phyloP scores from a whole-genome alignment of 768 basidiomycete genomes.

The Lentinula guzmanii region DNA sequence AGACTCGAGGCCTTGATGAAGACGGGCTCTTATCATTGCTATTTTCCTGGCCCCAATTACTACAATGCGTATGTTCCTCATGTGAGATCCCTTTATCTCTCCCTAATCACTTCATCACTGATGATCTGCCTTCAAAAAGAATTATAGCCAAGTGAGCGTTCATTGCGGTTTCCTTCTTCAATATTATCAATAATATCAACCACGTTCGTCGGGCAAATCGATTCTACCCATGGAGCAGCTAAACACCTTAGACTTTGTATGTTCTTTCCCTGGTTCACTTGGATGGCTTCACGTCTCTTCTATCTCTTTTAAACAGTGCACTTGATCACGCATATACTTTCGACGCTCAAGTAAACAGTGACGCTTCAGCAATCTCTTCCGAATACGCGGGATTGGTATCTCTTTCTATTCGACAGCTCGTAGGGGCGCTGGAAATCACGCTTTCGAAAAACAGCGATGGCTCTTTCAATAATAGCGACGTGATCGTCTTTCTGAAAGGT shows the following conservation, averaged over 20 bases:
- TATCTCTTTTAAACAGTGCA: no score
- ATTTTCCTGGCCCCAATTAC: neutral
- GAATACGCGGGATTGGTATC: conserved; percentile 26
- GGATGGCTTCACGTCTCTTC: neutral
- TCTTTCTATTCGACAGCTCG: conserved; percentile 29
- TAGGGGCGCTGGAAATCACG: conserved; percentile 34
- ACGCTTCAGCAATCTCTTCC: conserved; percentile 22
- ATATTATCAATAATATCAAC: neutral
- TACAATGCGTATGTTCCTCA: neutral
- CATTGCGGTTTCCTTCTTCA: no score
- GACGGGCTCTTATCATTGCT: neutral
- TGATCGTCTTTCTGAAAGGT: conserved; percentile 44
- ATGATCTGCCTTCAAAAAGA: no score
- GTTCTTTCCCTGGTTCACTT: neutral
- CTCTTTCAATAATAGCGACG: conserved; percentile 31
- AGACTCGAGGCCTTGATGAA: neutral
- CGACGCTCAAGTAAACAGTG: conserved; percentile 22
- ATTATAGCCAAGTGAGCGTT: no score
- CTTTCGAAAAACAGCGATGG: conserved; percentile 22
- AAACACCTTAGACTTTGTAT: neutral
- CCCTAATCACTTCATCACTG: no score
- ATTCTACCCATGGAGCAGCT: neutral
- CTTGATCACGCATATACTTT: conserved; percentile 21
- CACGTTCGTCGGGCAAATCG: neutral
- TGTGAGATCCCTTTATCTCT: no score